Evolutionary conservation across 305 asterid species (phyloP).

Genomic region (Fraxinus velutina): DNA sequence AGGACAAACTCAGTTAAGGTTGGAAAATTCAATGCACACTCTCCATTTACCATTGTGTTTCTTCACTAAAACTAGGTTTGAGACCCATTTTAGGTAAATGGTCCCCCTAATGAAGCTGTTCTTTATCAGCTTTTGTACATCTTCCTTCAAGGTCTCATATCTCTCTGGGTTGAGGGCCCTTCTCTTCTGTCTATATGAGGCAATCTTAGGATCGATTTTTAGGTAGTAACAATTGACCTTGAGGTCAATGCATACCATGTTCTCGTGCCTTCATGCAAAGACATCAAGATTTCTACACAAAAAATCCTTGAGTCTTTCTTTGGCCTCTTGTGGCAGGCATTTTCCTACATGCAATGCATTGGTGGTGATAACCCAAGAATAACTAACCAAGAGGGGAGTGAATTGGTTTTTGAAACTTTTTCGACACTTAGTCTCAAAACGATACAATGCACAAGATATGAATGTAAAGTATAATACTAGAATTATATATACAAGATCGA

Average conservation of each 20-base stretch:
- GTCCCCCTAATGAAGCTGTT: background rate
- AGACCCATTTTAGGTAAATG: background rate
- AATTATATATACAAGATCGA: too few species aligned
- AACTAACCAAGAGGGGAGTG: too few species aligned
- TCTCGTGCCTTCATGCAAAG: background rate
- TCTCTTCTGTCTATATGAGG: background rate
- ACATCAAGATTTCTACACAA: background rate
- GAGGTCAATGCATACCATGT: background rate
- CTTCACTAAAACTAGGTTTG: background rate
- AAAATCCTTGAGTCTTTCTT: background rate
- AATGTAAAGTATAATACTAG: too few species aligned
- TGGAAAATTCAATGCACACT: too few species aligned
- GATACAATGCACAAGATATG: too few species aligned
- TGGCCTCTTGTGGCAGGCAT: too few species aligned
- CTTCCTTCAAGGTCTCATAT: background rate
- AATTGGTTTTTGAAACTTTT: too few species aligned
- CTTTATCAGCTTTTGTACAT: background rate
- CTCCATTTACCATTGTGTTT: background rate
- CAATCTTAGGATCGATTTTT: background rate
- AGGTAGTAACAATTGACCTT: background rate
- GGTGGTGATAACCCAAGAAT: too few species aligned
- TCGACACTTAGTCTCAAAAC: too few species aligned
- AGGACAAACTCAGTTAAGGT: too few species aligned
- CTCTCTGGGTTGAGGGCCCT: background rate
- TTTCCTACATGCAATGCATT: too few species aligned